A percentile compares a stretch with the other conserved stretches of the same genome.
Evolutionary conservation across 768 basidiomycete species (phyloP).

Genomic region (Suillus tomentosus): DNA sequence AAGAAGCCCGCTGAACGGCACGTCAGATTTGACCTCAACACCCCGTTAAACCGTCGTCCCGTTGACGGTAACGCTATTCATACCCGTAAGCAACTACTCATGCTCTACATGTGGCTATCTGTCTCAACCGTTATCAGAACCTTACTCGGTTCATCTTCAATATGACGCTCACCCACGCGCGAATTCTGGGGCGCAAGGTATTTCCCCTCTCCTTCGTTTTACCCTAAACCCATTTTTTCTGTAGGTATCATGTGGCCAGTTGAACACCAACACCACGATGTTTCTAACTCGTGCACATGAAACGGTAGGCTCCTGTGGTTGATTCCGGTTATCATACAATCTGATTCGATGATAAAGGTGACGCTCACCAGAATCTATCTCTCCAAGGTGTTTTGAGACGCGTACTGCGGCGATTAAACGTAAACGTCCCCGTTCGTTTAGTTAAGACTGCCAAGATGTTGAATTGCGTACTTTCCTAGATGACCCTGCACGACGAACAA

Average conservation of each 20-base stretch:
- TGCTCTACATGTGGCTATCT: neutral
- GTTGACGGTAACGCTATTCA: neutral
- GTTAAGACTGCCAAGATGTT: neutral
- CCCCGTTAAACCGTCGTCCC: neutral
- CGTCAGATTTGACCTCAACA: neutral
- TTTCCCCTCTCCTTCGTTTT: no score
- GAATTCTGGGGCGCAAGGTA: neutral
- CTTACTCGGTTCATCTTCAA: neutral
- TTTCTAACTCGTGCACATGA: neutral
- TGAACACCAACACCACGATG: neutral
- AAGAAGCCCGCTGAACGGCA: neutral
- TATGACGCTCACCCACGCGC: neutral
- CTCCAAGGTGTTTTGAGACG: neutral
- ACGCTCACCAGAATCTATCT: neutral
- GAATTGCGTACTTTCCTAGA: neutral
- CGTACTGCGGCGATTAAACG: constrained; percentile 1
- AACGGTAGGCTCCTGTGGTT: neutral
- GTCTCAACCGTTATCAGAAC: neutral
- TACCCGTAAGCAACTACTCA: neutral
- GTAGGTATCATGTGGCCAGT: neutral
- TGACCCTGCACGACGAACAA: neutral
- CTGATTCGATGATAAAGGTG: neutral
- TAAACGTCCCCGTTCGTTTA: neutral
- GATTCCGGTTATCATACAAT: neutral
- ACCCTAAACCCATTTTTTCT: neutral